These are phyloP conservation scores for Fusarium annulatum DNA, from an alignment of 2,329 filamentous ascomycete genomes.

Conservation along the genomic window DNA sequence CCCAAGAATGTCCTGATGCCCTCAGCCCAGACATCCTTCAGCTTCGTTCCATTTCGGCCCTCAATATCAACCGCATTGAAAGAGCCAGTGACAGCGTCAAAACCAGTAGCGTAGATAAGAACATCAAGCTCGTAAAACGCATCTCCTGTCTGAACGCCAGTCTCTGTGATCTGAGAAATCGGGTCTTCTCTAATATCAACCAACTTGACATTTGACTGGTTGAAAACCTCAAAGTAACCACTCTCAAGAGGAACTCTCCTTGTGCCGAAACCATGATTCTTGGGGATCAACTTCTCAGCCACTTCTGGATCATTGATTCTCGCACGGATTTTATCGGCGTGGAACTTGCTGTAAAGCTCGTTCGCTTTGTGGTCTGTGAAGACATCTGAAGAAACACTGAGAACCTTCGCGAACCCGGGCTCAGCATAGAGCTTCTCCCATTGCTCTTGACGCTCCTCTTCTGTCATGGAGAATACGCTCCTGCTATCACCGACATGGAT, in stretches of 20 bases:
- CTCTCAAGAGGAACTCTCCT: slow-evolving; percentile 32
- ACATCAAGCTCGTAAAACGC: slow-evolving; percentile 31
- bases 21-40: slow-evolving; percentile 52
- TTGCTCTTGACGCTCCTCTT: slow-evolving; percentile 19
- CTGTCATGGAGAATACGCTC: slow-evolving; percentile 33
- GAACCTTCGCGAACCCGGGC: slow-evolving; percentile 29
- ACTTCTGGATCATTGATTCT: slow-evolving; percentile 19
- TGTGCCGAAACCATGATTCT: slow-evolving; percentile 29
- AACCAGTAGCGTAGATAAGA: slow-evolving; percentile 39
- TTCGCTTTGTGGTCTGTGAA: slow-evolving; percentile 29
- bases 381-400: slow-evolving; percentile 23
- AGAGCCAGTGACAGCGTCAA: slow-evolving; percentile 40
- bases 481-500: slow-evolving; percentile 28
- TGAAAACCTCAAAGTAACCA: slow-evolving; percentile 34
- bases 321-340: slow-evolving; percentile 28
- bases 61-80: slow-evolving; percentile 57
- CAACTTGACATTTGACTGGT: slow-evolving; percentile 28
- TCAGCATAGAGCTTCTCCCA: slow-evolving; percentile 28
- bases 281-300: slow-evolving; percentile 29
- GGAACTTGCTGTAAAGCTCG: slow-evolving; percentile 32
- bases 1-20: slow-evolving; percentile 56
- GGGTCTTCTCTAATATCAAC: slow-evolving; percentile 32
- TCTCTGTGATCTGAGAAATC: slow-evolving; percentile 29
- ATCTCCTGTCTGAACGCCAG: slow-evolving; percentile 22
- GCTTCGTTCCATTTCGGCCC: slow-evolving; percentile 53